Conservation (phyloP, 306 rosid species). For the Carpinus viminea region DNA sequence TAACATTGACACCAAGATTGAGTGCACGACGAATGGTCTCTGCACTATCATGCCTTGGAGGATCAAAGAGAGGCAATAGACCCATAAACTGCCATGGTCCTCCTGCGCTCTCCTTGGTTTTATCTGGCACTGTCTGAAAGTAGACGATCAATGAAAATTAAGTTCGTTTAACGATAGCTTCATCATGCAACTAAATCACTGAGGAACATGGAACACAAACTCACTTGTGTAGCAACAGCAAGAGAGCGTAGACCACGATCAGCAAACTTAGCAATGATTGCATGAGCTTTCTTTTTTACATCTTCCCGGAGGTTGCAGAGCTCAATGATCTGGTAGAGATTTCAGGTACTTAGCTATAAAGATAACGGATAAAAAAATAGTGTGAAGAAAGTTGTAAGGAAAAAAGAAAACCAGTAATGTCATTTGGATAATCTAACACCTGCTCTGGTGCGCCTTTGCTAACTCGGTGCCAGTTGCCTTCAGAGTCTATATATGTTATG, state of each 20-base stretch:
- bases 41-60: conserved; percentile 96
- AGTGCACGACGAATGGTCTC: conserved; percentile 87
- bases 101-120: conserved; percentile 70
- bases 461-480: conserved; percentile 75
- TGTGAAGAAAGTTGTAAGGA: neutral
- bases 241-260: conserved; percentile 94
- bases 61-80: conserved; percentile 89
- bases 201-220: neutral
- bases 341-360: neutral
- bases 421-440: conserved; percentile 32
- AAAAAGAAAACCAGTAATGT: neutral
- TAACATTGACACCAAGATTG: conserved; percentile 79
- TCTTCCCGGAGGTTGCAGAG: conserved; percentile 70
- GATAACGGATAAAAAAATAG: neutral
- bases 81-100: conserved; percentile 82
- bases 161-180: conserved; percentile 6
- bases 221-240: conserved; percentile 62
- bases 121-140: conserved; percentile 64
- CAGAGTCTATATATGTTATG: conserved; percentile 66
- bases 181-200: neutral
- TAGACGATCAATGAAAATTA: conserved; percentile 19
- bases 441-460: conserved; percentile 99
- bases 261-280: conserved; percentile 82
- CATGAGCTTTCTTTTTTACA: conserved; percentile 55
- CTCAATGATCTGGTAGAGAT: conserved; percentile 62